phyloP scores from a whole-genome alignment of 768 basidiomycete species.

The Boletus edulis region DNA sequence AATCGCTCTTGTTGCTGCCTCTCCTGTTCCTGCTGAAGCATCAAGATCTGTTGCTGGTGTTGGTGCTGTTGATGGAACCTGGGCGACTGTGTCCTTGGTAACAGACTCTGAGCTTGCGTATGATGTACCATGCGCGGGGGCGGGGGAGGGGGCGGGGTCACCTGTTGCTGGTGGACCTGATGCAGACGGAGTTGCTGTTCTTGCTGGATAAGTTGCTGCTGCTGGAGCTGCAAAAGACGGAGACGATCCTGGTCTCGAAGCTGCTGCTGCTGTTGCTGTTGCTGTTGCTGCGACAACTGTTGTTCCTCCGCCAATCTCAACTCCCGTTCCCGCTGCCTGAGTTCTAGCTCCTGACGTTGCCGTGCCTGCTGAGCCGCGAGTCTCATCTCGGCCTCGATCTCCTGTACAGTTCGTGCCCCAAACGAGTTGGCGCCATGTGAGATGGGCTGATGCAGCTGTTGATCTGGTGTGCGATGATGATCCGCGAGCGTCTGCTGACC shows the following conservation, averaged over 20 bases:
- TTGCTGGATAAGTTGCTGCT: constrained; percentile 36
- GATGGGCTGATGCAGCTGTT: constrained; percentile 33
- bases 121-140: constrained; percentile 65
- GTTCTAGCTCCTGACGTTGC: constrained; percentile 39
- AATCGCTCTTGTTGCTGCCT: constrained; percentile 55
- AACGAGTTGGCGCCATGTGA: constrained; percentile 34
- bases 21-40: constrained; percentile 68
- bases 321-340: constrained; percentile 48
- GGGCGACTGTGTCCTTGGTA: constrained; percentile 71
- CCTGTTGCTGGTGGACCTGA: constrained; percentile 36
- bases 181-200: constrained; percentile 38
- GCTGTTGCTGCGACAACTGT: constrained; percentile 40
- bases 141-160: constrained; percentile 69
- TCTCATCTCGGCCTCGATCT: constrained; percentile 85
- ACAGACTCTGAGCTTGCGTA: constrained; percentile 17
- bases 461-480: constrained; percentile 37
- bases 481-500: constrained; percentile 31
- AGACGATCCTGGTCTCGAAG: constrained; percentile 42
- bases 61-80: constrained; percentile 76
- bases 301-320: constrained; percentile 31
- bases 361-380: constrained; percentile 50
- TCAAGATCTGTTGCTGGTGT: constrained; percentile 66
- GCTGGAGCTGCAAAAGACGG: constrained; percentile 43
- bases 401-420: constrained; percentile 65
- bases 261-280: constrained; percentile 35